A percentile compares a stretch with the other conserved stretches of the same genome.
phyloP scores from a whole-genome alignment of 495 filamentous ascomycete genomes.

The Wilcoxina mikolae region DNA sequence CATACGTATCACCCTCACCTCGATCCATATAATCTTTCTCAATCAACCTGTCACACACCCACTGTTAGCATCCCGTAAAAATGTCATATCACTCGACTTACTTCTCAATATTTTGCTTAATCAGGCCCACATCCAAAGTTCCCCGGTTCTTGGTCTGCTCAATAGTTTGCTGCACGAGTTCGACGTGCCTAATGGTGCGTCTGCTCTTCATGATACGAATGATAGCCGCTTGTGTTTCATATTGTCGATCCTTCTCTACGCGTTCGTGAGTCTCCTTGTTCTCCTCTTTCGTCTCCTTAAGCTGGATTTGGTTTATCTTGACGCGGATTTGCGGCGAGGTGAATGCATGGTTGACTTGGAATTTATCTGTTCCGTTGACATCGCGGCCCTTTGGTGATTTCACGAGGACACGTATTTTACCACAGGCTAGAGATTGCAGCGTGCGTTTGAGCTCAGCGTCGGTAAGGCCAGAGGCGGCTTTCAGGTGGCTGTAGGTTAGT shows the following conservation, averaged over 20 bases:
- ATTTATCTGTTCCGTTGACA: conserved; percentile 59
- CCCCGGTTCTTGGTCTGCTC: conserved; percentile 73
- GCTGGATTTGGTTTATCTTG: conserved; percentile 97
- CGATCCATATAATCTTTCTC: conserved; percentile 94
- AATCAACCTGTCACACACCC: conserved; percentile 49
- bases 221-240: conserved; percentile 92
- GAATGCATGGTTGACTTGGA: conserved; percentile 64
- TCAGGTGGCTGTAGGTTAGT: conserved; percentile 55
- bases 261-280: conserved; percentile 85
- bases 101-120: conserved; percentile 95
- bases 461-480: conserved; percentile 49
- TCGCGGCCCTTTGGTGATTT: conserved; percentile 80
- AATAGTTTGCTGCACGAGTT: conserved; percentile 76
- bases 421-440: conserved; percentile 85
- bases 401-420: conserved; percentile 56
- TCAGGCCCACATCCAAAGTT: conserved; percentile 65
- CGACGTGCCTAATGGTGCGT: conserved; percentile 68
- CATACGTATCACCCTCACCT: conserved; percentile 48
- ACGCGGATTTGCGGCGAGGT: conserved; percentile 69
- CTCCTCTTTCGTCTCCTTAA: conserved; percentile 83
- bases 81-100: conserved; percentile 33
- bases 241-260: conserved; percentile 76
- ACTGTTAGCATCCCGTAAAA: background rate
- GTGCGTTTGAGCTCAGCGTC: conserved; percentile 73
- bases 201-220: conserved; percentile 94